Evolutionary conservation across 768 basidiomycete species (phyloP).

Genomic region (Boletus reticuloceps): DNA sequence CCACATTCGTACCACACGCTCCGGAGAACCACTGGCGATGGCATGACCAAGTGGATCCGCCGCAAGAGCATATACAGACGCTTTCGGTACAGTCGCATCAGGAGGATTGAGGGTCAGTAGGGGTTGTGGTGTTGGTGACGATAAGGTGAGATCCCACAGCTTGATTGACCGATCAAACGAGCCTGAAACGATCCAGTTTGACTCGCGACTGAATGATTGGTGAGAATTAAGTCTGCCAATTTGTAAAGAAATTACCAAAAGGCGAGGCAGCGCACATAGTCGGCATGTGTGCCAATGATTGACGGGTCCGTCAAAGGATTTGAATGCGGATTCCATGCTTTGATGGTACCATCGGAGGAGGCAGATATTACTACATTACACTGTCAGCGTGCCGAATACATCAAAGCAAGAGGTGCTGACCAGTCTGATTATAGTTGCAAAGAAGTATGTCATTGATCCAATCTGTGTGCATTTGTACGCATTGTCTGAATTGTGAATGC

Average conservation of each 20-base stretch:
- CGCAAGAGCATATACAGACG: slow-evolving; percentile 75
- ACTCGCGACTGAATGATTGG: slow-evolving; percentile 53
- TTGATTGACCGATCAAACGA: slow-evolving; percentile 94
- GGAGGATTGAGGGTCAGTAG: slow-evolving; percentile 66
- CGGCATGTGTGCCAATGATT: slow-evolving; percentile 71
- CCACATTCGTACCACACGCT: slow-evolving; percentile 89
- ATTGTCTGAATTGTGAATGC: slow-evolving; percentile 77
- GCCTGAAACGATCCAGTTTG: slow-evolving; percentile 88
- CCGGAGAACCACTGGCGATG: slow-evolving; percentile 89
- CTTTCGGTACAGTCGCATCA: slow-evolving; percentile 64
- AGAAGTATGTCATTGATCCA: slow-evolving; percentile 96
- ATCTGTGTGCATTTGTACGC: slow-evolving; percentile 85
- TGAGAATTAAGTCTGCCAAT: slow-evolving; percentile 9
- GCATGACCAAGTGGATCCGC: slow-evolving; percentile 76
- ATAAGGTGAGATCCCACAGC: slow-evolving; percentile 80
- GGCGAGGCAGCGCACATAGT: slow-evolving; percentile 82
- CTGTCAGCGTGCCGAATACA: slow-evolving; percentile 6
- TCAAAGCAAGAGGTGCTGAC: slow-evolving; percentile 37
- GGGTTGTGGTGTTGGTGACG: slow-evolving; percentile 42
- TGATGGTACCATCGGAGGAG: slow-evolving; percentile 93
- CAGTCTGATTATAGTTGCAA: slow-evolving; percentile 88
- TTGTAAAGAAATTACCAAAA: slow-evolving; percentile 48
- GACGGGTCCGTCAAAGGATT: slow-evolving; percentile 55
- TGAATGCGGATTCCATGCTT: slow-evolving; percentile 89
- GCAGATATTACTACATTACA: slow-evolving; percentile 71